A percentile compares a stretch with the other conserved stretches of the same genome.
phyloP scores from a whole-genome alignment of 2,329 filamentous ascomycete genomes.

The Zymoseptoria pseudotritici region DNA sequence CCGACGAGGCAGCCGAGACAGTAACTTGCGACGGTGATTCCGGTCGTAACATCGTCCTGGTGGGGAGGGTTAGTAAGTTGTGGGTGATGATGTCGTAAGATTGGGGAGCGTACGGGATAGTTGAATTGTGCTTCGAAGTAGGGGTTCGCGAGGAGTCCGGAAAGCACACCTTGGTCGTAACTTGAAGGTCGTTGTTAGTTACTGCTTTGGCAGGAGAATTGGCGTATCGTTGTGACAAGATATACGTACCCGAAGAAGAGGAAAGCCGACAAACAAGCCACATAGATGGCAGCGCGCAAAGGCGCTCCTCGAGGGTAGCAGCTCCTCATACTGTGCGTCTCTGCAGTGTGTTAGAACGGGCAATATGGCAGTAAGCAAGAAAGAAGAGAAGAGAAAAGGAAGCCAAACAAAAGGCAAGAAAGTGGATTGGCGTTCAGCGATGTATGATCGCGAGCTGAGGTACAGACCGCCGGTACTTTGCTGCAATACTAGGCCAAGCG shows the following conservation, averaged over 20 bases:
- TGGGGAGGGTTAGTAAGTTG: neutral
- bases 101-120: constrained; percentile 6
- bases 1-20: constrained; percentile 55
- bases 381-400: neutral
- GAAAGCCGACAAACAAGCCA: constrained; percentile 15
- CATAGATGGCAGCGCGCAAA: constrained; percentile 13
- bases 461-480: neutral
- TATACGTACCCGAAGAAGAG: constrained; percentile 14
- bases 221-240: neutral
- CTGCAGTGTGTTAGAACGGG: neutral
- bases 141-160: constrained; percentile 17
- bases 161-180: constrained; percentile 14
- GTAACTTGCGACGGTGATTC: constrained; percentile 42
- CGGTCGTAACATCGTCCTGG: constrained; percentile 13
- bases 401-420: neutral
- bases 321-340: constrained; percentile 4
- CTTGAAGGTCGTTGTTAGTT: neutral
- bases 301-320: constrained; percentile 16
- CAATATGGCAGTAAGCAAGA: neutral
- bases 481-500: neutral
- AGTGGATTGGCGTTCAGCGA: neutral
- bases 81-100: constrained; percentile 8
- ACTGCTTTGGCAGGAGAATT: neutral
- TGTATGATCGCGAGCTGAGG: neutral
- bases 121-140: constrained; percentile 15